Evolutionary conservation across 169 alveolate genomes (phyloP).

Genomic region (Eimeria falciformis): DNA sequence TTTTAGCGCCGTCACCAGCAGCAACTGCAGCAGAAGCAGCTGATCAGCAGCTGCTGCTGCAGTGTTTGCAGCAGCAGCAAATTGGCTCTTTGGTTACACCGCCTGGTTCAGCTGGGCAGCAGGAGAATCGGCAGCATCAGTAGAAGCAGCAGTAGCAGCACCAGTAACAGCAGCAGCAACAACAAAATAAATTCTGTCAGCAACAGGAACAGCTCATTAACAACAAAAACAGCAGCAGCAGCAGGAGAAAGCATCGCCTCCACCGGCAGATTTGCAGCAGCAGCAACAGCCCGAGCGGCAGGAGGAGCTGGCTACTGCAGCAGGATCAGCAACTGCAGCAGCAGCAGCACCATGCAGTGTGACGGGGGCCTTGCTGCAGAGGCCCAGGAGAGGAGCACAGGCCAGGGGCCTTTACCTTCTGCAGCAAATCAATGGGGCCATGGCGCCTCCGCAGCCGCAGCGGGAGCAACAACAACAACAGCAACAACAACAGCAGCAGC

Average conservation of each 20-base stretch:
- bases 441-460: not conserved
- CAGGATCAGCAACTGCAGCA: conserved; percentile 13
- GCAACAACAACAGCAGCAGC: conserved; percentile 12
- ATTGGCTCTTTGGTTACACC: too few relatives aligned
- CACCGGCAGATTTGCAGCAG: too few relatives aligned
- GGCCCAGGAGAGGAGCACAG: not conserved
- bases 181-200: not conserved
- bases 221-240: not conserved
- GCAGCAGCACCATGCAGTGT: conserved; percentile 1
- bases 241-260: too few relatives aligned
- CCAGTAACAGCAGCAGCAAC: not conserved
- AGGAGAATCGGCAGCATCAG: not conserved
- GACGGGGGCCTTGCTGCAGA: not conserved
- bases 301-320: not conserved
- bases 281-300: not conserved
- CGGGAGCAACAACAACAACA: not conserved
- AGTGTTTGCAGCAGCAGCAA: not conserved
- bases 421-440: too few relatives aligned
- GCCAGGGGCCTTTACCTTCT: not conserved
- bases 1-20: not conserved
- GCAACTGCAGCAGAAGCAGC: conserved; percentile 4
- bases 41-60: not conserved
- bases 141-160: not conserved
- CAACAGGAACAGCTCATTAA: not conserved
- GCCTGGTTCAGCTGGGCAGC: too few relatives aligned